These are phyloP conservation scores for Plantago coronopus DNA, from an alignment of 305 asterid genomes.

Conservation along the genomic window DNA sequence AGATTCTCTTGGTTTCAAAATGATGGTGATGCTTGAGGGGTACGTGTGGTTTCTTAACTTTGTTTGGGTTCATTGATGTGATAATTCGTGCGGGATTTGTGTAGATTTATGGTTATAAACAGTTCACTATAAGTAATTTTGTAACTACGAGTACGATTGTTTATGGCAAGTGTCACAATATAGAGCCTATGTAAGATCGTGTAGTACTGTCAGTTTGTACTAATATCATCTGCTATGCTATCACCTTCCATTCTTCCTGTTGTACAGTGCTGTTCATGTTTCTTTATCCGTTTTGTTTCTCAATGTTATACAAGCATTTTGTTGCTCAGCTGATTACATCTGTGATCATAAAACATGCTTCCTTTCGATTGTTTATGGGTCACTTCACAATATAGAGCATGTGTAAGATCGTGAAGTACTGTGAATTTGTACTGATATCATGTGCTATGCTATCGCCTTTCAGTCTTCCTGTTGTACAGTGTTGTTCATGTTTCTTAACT, in stretches of 20 bases:
- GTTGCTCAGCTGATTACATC: constrained; percentile 13
- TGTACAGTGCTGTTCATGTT: constrained; percentile 3
- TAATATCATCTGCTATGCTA: constrained; percentile 8
- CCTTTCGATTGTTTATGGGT: too few relatives aligned
- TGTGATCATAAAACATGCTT: neutral
- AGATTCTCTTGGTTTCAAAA: constrained; percentile 88
- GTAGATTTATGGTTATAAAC: constrained; percentile 30
- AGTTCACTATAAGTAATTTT: constrained; percentile 20
- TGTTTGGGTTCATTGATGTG: constrained; percentile 24
- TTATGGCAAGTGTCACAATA: constrained; percentile 17
- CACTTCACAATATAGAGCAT: too few relatives aligned
- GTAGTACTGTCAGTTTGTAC: constrained; percentile 19
- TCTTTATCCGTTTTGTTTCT: neutral
- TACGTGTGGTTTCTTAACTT: constrained; percentile 24
- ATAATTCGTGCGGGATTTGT: constrained; percentile 30
- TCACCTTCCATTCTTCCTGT: constrained; percentile 16
- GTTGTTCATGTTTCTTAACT: too few relatives aligned
- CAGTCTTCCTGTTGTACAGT: too few relatives aligned
- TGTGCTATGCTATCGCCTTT: too few relatives aligned
- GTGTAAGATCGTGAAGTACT: too few relatives aligned
- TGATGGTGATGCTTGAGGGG: constrained; percentile 40
- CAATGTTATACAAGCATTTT: neutral
- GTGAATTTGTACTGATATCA: too few relatives aligned
- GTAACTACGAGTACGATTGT: constrained; percentile 24
- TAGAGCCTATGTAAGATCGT: constrained; percentile 22